Evolutionary conservation across 73 alveolate species (phyloP).

Genomic region (Uronychia setigera): DNA sequence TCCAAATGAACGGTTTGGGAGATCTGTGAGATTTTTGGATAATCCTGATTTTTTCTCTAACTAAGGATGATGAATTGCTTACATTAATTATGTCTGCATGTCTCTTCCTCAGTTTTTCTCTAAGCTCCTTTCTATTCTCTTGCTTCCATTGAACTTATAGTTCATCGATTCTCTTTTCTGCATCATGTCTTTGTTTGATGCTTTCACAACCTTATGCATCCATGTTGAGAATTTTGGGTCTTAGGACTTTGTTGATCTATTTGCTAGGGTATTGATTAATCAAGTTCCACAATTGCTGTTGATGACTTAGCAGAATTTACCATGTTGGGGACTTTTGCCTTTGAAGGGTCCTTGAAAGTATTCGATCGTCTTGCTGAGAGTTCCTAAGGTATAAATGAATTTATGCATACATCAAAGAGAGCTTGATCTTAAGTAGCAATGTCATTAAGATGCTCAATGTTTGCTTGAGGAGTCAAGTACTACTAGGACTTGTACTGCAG

Average conservation of each 20-base stretch:
- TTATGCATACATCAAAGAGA: background rate
- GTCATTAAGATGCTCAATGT: background rate
- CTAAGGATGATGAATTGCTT: background rate
- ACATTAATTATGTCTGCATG: conserved; percentile 23
- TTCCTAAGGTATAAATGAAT: background rate
- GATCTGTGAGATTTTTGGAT: background rate
- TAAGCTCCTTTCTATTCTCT: background rate
- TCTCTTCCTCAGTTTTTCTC: conserved; percentile 22
- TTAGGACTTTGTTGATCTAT: background rate
- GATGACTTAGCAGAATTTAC: background rate
- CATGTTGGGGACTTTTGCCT: background rate
- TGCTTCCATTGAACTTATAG: background rate
- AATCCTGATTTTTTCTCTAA: conserved; percentile 23
- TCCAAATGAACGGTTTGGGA: background rate
- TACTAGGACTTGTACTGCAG: conserved; percentile 10
- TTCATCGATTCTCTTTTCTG: background rate
- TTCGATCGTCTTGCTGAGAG: conserved; percentile 20
- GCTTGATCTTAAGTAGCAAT: background rate
- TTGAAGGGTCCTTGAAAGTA: conserved; percentile 27
- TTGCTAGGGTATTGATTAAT: background rate
- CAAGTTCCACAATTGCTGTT: background rate
- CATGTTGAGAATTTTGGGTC: background rate
- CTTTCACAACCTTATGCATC: background rate
- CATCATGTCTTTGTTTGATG: background rate
- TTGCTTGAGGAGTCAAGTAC: conserved; percentile 2